Evolutionary conservation across 257 asterid species (phyloP).

Genomic region (Ajuga chamaepitys): DNA sequence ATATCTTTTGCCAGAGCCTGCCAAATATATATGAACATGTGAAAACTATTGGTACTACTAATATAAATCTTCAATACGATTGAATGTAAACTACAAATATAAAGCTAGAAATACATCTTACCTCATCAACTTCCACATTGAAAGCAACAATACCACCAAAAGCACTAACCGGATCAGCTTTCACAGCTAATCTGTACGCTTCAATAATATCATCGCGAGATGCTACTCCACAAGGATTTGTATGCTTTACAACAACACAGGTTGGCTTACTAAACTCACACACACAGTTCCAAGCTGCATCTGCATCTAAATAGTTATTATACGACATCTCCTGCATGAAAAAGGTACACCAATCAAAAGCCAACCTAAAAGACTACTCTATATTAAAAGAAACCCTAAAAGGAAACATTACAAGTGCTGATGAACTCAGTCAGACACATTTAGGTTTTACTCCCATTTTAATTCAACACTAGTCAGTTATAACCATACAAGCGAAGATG

Average conservation of each 20-base stretch:
- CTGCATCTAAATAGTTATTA: slow-evolving; percentile 88
- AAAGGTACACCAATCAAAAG: slow-evolving; percentile 4
- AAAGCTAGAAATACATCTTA: slow-evolving; percentile 22
- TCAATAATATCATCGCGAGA: slow-evolving; percentile 72
- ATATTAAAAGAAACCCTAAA: background rate
- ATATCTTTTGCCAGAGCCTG: slow-evolving; percentile 91
- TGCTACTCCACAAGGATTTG: slow-evolving; percentile 99
- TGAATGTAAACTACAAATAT: background rate
- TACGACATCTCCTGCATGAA: slow-evolving; percentile 88
- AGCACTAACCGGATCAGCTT: slow-evolving; percentile 97
- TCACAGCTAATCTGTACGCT: slow-evolving; percentile 93
- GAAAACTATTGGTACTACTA: background rate
- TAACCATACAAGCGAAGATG: background rate
- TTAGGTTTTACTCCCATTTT: background rate
- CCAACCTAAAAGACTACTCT: background rate
- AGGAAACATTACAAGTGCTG: background rate
- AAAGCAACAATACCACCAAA: slow-evolving; percentile 99
- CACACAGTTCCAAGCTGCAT: slow-evolving; percentile 99
- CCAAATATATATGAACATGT: slow-evolving; percentile 3
- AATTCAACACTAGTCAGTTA: background rate
- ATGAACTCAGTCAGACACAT: background rate
- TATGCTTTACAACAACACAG: slow-evolving; percentile 90
- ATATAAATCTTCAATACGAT: slow-evolving; percentile 4
- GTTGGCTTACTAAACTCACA: slow-evolving; percentile 86
- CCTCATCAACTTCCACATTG: slow-evolving; percentile 98